Evolutionary conservation across 225 moss, liverwort and hornwort genomes (phyloP), one percentile per base, ranked within the genome.

Genomic region (Physcomitrellopsis africana): DNA sequence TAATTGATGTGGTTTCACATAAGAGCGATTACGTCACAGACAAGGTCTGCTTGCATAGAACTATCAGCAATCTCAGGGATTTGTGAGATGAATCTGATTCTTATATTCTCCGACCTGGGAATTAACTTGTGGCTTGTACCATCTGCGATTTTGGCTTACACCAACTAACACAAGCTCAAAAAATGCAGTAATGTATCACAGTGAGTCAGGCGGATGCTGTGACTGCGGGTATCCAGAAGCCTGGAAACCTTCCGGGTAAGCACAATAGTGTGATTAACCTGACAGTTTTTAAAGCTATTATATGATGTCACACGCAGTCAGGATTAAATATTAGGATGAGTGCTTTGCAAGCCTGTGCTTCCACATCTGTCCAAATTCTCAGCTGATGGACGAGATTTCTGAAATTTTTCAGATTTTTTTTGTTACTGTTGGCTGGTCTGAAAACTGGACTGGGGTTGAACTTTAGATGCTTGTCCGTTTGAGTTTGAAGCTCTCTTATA

Each of bases 161-260:
- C 32, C 63, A 77, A 69, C 74, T 83, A 62, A 82, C 74, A 23
- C 59, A 56, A 26, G 44, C 37, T 64, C 66, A 78, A 15, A 78
- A 48, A 61, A 76, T 9, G 83, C 97, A 99, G 97, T 99, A 62
- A 90, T 99, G 97, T 99, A 99, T 78, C 91, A 93, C 61, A 99
- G 97, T 85, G 97, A 94, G 65, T 93, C 97, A 64, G 97, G 97
- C 77, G 97, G 97, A 64, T 94, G 92, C 76, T 99, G 97, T 77
- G 97, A 99, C 76, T 99, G 97, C 55, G 97, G 97, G 51, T 94
- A 99, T 65, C 76, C 81, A 75, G 94, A 91, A 46, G 90, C 97
- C 53, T 99, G 97, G 97, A 82, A 81, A 82, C 74, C 65, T 44
- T 67, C 29, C 77, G 94, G 97, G 97, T 99, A 77, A 84, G 79